Percentiles rank a stretch among this genome's conserved stretches.
phyloP scores from a whole-genome alignment of 208 protist species.

The Lotmaria passim region DNA sequence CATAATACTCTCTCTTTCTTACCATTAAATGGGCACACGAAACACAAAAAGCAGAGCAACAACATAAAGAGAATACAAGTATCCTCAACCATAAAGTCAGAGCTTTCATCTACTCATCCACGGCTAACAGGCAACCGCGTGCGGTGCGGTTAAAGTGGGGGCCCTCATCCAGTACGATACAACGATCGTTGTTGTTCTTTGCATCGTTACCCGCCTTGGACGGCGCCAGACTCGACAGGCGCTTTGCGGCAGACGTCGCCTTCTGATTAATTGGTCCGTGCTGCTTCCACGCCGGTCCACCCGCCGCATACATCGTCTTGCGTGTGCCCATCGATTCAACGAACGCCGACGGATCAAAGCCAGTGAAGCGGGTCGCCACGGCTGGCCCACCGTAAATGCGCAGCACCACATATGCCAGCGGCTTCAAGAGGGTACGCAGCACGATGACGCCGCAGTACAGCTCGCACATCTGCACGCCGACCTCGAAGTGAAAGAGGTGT shows the following conservation, averaged over 20 bases:
- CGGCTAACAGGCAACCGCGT: slow-evolving; percentile 37
- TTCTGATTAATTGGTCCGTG: slow-evolving; percentile 6
- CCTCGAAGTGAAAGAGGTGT: neutral
- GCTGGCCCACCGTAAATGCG: neutral
- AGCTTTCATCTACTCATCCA: neutral
- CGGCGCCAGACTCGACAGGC: slow-evolving; percentile 20
- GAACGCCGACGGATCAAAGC: slow-evolving; percentile 1
- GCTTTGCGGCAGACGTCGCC: slow-evolving; percentile 6
- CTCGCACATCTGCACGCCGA: slow-evolving; percentile 19
- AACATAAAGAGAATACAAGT: too few species aligned
- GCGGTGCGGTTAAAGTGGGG: slow-evolving; percentile 49
- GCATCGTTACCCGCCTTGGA: neutral
- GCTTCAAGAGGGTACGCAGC: slow-evolving; percentile 16
- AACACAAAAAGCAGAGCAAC: too few species aligned
- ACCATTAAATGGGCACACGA: too few species aligned
- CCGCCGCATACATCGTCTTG: neutral
- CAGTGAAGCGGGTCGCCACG: slow-evolving; percentile 9
- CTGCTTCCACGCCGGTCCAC: slow-evolving; percentile 23
- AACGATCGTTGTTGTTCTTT: slow-evolving; percentile 30
- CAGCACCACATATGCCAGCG: slow-evolving; percentile 11
- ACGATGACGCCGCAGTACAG: slow-evolving; percentile 24
- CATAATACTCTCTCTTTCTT: too few species aligned
- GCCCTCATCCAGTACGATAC: slow-evolving; percentile 42
- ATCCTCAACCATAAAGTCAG: too few species aligned
- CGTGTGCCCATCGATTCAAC: neutral